Conservation (phyloP, 2,329 filamentous ascomycete genomes). For the Colletotrichum liaoningense region DNA sequence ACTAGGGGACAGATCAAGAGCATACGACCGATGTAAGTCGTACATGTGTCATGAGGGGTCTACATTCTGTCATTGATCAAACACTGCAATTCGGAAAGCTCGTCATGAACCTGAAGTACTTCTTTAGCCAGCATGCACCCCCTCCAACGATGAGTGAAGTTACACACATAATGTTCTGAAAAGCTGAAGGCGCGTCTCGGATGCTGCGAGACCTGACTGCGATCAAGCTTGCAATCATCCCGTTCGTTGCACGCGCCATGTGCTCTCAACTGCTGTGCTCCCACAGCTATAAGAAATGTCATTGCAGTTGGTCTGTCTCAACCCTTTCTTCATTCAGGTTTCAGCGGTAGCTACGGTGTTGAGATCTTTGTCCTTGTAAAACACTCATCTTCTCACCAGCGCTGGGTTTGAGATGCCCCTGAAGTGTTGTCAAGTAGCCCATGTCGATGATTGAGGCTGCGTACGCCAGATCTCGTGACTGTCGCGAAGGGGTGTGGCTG, state of each 20-base stretch:
- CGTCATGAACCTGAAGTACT: constrained; percentile 59
- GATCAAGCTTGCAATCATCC: constrained; percentile 45
- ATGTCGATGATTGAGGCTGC: neutral
- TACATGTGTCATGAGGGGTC: constrained; percentile 28
- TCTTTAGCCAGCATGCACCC: constrained; percentile 7
- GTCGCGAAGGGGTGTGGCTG: too few species aligned
- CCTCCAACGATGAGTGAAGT: neutral
- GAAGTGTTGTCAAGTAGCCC: neutral
- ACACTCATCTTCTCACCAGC: neutral
- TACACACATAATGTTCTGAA: constrained; percentile 64
- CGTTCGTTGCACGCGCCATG: neutral
- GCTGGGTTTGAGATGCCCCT: neutral
- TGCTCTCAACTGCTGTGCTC: constrained; percentile 6
- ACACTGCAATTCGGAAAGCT: constrained; percentile 67
- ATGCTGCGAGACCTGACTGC: constrained; percentile 71
- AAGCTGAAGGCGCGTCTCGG: constrained; percentile 57
- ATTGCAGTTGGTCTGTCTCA: neutral
- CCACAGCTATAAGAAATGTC: neutral
- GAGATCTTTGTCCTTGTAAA: neutral
- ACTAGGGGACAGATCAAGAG: constrained; percentile 54
- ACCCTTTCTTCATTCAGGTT: neutral
- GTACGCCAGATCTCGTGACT: constrained; percentile 25
- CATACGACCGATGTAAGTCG: neutral
- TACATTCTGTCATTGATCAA: constrained; percentile 76
- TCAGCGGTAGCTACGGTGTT: neutral